These are phyloP conservation scores for Zygosaccharomyces gambellarensis DNA, from an alignment of 805 yeast genomes.

Conservation along the genomic window DNA sequence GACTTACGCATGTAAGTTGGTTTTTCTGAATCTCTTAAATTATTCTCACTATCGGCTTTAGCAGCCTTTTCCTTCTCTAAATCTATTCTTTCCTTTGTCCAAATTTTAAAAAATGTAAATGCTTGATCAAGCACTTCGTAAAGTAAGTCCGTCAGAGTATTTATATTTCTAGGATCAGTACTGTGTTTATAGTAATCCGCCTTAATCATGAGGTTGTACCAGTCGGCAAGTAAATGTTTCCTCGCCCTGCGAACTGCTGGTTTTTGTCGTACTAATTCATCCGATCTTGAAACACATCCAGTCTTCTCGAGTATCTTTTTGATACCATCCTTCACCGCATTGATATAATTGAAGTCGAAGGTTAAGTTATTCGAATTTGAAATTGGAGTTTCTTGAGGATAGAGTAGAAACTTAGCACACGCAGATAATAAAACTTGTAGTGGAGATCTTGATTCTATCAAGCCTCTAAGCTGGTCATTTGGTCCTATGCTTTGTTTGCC, in stretches of 20 bases:
- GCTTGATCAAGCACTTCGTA: conserved; percentile 66
- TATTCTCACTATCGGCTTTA: neutral
- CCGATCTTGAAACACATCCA: conserved; percentile 69
- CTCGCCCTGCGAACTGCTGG: conserved; percentile 60
- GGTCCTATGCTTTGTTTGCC: neutral
- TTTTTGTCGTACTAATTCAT: conserved; percentile 58
- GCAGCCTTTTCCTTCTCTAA: conserved; percentile 16
- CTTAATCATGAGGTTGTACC: conserved; percentile 73
- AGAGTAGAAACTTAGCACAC: conserved; percentile 60
- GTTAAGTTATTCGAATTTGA: conserved; percentile 38
- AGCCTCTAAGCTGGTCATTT: conserved; percentile 2
- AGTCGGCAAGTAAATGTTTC: conserved; percentile 67
- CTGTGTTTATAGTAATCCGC: conserved; percentile 73
- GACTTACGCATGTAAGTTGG: neutral
- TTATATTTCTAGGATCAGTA: conserved; percentile 51
- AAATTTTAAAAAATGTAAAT: conserved; percentile 57
- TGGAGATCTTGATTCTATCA: conserved; percentile 42
- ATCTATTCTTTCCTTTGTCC: conserved; percentile 55
- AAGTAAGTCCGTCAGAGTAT: conserved; percentile 56
- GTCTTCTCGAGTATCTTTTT: conserved; percentile 57
- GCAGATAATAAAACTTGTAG: conserved; percentile 52
- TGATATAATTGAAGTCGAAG: conserved; percentile 53
- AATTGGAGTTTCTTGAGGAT: conserved; percentile 52
- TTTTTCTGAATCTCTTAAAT: neutral
- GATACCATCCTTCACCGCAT: conserved; percentile 70